Percentiles rank a stretch among this genome's conserved stretches.
Conservation (phyloP, 2,329 filamentous ascomycete species). For the Cladosporium sp. region DNA sequence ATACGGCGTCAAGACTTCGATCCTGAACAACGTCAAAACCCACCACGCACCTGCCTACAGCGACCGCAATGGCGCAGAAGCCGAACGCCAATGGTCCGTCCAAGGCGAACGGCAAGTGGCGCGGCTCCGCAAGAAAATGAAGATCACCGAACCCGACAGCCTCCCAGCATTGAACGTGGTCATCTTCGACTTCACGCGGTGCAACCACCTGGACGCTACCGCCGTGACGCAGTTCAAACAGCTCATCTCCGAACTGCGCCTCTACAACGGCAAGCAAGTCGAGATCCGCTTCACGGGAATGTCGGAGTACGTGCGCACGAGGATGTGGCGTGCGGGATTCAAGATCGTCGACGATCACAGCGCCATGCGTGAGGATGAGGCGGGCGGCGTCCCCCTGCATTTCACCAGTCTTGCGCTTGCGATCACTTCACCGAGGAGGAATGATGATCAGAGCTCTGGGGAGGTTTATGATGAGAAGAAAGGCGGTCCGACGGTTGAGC, state of each 20-base stretch:
- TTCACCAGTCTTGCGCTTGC: background rate
- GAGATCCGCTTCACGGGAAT: slow-evolving; percentile 50
- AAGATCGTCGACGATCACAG: slow-evolving; percentile 17
- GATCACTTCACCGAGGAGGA: background rate
- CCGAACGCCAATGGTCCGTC: slow-evolving; percentile 53
- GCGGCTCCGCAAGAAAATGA: slow-evolving; percentile 41
- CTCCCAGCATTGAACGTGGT: slow-evolving; percentile 44
- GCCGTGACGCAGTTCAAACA: slow-evolving; percentile 48
- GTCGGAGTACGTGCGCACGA: slow-evolving; percentile 35
- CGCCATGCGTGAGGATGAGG: slow-evolving; percentile 2
- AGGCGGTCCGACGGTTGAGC: slow-evolving; percentile 1
- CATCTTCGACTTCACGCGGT: slow-evolving; percentile 50
- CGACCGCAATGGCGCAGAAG: slow-evolving; percentile 32
- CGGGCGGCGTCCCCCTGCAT: background rate
- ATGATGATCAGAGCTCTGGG: background rate
- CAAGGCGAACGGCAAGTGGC: slow-evolving; percentile 46
- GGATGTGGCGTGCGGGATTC: slow-evolving; percentile 22
- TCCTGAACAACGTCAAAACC: slow-evolving; percentile 50
- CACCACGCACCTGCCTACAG: slow-evolving; percentile 40
- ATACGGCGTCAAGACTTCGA: slow-evolving; percentile 46
- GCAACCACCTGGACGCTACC: slow-evolving; percentile 53
- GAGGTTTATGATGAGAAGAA: slow-evolving; percentile 7
- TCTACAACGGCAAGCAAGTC: slow-evolving; percentile 45
- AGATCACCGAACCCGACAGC: slow-evolving; percentile 29
- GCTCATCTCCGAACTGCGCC: slow-evolving; percentile 45